These are phyloP conservation scores for Plantago lanceolata DNA, from an alignment of 305 asterid species.

Conservation along the genomic window DNA sequence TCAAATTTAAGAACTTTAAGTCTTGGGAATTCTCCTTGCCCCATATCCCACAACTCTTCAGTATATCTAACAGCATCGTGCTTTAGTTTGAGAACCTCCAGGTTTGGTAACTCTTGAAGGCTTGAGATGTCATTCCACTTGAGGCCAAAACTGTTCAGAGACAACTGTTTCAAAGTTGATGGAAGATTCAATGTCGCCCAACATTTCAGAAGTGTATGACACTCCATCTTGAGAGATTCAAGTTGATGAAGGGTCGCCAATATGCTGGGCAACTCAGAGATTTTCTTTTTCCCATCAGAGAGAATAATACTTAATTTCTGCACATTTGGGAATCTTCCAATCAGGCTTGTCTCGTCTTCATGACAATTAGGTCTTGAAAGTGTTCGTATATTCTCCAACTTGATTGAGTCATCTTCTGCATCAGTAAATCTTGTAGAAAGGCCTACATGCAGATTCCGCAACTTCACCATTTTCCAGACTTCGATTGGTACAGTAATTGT, in stretches of 20 bases:
- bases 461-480: neutral
- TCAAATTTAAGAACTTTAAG: neutral
- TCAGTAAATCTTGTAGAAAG: conserved; percentile 9
- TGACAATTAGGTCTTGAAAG: neutral
- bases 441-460: neutral
- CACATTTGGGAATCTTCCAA: conserved; percentile 1
- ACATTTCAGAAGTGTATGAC: neutral
- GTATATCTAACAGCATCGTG: no score
- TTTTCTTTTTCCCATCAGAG: conserved; percentile 8
- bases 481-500: neutral
- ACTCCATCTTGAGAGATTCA: neutral
- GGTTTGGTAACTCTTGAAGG: neutral
- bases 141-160: neutral
- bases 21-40: neutral
- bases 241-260: conserved; percentile 2
- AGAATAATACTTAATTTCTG: neutral
- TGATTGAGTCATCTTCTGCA: neutral
- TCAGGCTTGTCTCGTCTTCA: neutral
- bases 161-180: neutral
- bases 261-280: neutral
- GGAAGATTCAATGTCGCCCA: neutral
- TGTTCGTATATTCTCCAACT: neutral
- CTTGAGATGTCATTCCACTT: conserved; percentile 4
- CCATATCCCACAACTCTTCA: conserved; percentile 1
- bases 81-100: neutral